Base-by-base conservation (phyloP, 108 stramenopile genomes). In the Stephanodiscus triporus region DNA sequence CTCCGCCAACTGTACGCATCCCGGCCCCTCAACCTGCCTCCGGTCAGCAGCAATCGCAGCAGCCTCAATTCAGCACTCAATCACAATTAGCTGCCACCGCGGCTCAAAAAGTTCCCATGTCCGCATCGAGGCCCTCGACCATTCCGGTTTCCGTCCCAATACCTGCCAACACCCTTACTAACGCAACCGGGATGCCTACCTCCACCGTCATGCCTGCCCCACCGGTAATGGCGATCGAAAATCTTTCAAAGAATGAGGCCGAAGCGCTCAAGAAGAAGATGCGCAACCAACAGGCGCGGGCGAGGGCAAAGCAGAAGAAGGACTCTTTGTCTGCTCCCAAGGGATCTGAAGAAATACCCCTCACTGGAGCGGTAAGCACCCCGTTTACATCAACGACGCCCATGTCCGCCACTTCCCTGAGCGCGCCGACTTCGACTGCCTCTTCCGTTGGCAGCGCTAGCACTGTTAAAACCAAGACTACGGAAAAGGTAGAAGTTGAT, bases 281-380 rank as follows among this genome's bases (percentile, higher is more conserved):
- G 23, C 62, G 63, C 49, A 72, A 76, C 55, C 70, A 38, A 20
- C 30, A 71, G 2, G 62, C 69, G 26, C 62, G 63, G 51, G 48
- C 51, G 62, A 76, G 73, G n/a, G 57, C 62, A 26, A 73, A 49
- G n/a, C 59, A 72, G 60, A 70, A 75, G 48, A 73, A 78, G 58
- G 60, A 73, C 66, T 29, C 72, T 32, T 37, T 4, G 34, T n/a
- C 11, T 36, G 20, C 71, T 43, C 26, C 73, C 45, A 49, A 42
- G 57, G 40, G 24, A 20, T 49, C 11, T n/a, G 42, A 38, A 38
- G 63, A 20, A 38, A 9, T 42, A 7, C 23, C 19, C 19, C 20
- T 56, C n/a, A 43, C 55, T 17, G 49, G 43, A 32, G 37, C 16
- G 16, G n/a, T 43, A 16, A 37, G 17, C 37, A 51, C 17, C n/a